phyloP scores from a whole-genome alignment of 129 eudicot species.

The Smallanthus sonchifolius region DNA sequence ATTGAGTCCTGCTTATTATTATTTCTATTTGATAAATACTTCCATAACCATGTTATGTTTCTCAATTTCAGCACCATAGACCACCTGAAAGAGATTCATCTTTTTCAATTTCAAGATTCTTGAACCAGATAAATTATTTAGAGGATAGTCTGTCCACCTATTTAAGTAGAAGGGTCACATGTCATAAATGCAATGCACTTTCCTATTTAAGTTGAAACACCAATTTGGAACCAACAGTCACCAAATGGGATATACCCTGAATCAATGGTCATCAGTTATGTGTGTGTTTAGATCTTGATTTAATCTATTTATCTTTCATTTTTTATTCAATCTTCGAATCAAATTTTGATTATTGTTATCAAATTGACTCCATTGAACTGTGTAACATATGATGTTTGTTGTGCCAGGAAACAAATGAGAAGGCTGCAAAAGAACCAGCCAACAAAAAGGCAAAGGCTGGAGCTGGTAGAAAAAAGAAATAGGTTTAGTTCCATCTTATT shows the following conservation, averaged over 20 bases:
- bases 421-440: constrained; percentile 48
- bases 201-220: not conserved
- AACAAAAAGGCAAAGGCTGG: constrained; percentile 67
- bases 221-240: not conserved
- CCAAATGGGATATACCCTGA: not conserved
- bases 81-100: not conserved
- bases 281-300: not conserved
- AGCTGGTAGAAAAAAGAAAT: constrained; percentile 61
- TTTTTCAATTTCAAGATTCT: not conserved
- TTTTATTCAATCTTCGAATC: not conserved
- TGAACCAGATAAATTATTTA: not conserved
- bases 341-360: not conserved
- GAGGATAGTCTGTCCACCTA: not conserved
- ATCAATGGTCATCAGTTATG: not conserved
- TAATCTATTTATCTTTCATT: not conserved
- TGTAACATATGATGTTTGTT: not conserved
- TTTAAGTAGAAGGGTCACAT: not conserved
- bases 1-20: constrained; percentile 8
- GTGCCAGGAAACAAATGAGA: constrained; percentile 44
- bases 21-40: constrained; percentile 9
- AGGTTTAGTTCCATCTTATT: constrained; percentile 11
- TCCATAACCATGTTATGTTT: not conserved
- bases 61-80: not conserved
- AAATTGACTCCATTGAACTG: not conserved
- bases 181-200: not conserved